Evolutionary conservation across 192 early-diverging fungal species (phyloP).

Genomic region (Rhizoclosmatium globosum): DNA sequence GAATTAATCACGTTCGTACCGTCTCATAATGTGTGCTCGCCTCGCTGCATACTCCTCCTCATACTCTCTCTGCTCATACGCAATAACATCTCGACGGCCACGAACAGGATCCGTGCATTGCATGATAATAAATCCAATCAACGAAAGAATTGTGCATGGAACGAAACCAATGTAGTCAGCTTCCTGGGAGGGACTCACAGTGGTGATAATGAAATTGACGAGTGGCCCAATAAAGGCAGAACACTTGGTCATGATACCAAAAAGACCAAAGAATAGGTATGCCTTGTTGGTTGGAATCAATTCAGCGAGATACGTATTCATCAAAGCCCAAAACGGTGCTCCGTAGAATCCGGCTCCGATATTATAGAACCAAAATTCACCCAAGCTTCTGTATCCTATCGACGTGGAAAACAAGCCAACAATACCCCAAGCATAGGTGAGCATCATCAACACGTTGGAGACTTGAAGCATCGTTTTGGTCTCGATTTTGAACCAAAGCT

Average conservation of each 20-base stretch:
- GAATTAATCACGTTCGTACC: too few relatives aligned
- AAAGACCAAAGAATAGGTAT: slow-evolving; percentile 55
- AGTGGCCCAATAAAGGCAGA: slow-evolving; percentile 53
- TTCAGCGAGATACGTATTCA: slow-evolving; percentile 51
- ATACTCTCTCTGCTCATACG: slow-evolving; percentile 26
- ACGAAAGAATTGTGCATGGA: slow-evolving; percentile 23
- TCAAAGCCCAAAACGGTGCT: slow-evolving; percentile 48
- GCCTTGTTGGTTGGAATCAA: slow-evolving; percentile 50
- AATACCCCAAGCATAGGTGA: slow-evolving; percentile 48
- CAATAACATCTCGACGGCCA: slow-evolving; percentile 12
- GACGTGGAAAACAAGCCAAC: slow-evolving; percentile 37
- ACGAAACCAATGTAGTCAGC: slow-evolving; percentile 27
- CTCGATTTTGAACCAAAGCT: slow-evolving; percentile 39
- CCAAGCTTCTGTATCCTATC: slow-evolving; percentile 36
- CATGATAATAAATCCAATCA: slow-evolving; percentile 25
- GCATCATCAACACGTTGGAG: slow-evolving; percentile 42
- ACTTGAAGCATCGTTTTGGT: slow-evolving; percentile 52
- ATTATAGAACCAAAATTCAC: slow-evolving; percentile 44
- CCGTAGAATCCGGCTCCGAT: slow-evolving; percentile 40
- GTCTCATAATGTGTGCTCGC: too few relatives aligned
- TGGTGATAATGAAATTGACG: slow-evolving; percentile 36
- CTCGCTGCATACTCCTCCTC: neutral
- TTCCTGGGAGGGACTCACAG: neutral
- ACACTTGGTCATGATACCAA: slow-evolving; percentile 51
- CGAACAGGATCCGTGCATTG: slow-evolving; percentile 12